Conservation (phyloP, 257 asterid species). For the Cinchona pubescens region DNA sequence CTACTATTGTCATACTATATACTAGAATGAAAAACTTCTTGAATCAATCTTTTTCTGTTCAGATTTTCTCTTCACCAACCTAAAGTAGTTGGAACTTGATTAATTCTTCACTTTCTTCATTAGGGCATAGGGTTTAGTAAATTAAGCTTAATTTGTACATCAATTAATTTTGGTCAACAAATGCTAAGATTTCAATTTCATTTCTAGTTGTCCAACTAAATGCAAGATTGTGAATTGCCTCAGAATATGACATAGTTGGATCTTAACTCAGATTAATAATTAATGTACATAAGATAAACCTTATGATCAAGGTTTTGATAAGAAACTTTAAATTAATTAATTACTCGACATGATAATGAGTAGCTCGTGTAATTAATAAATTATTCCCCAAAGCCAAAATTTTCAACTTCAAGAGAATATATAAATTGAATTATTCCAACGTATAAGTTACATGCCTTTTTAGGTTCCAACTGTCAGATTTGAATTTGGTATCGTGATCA, state of each 20-base stretch:
- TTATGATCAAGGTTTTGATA: neutral
- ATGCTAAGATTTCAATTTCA: neutral
- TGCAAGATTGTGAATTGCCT: neutral
- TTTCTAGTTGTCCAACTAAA: neutral
- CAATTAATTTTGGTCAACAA: neutral
- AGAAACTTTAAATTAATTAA: neutral
- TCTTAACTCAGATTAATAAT: neutral
- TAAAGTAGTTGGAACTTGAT: neutral
- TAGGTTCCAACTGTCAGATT: conserved; percentile 5
- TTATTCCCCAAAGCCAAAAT: neutral
- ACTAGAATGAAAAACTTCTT: neutral
- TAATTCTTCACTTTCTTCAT: neutral
- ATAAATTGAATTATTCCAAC: neutral
- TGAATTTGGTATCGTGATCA: neutral
- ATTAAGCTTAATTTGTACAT: neutral
- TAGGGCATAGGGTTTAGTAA: neutral
- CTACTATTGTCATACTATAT: neutral
- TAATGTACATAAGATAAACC: neutral
- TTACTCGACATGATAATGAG: neutral
- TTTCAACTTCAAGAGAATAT: neutral
- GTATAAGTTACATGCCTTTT: neutral
- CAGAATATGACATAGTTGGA: neutral
- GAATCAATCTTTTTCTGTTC: neutral
- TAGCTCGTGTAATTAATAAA: neutral
- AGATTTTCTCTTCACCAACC: neutral